Evolutionary conservation across 2,329 filamentous ascomycete genomes (phyloP), one percentile per base, ranked within the genome.

Genomic region (Sclerotinia trifoliorum): DNA sequence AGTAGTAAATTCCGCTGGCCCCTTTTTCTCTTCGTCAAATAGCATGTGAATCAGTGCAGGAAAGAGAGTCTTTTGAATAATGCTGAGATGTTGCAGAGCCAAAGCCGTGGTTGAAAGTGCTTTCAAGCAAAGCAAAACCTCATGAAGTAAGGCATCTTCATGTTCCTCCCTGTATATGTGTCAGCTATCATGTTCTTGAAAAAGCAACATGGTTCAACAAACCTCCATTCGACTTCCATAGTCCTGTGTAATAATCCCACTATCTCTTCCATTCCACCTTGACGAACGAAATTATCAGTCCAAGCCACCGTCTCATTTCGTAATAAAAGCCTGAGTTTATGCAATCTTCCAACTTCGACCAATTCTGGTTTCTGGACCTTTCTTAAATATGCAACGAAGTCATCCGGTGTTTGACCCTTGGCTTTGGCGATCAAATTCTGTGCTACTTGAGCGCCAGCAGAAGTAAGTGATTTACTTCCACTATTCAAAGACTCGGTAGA

Each of bases 1-100:
- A 17, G 95, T 98, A 5, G 91, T 95, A 78, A 97, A 99, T 79
- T 99, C 95, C 81, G 92, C 96, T 0, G 95, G 95, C 0, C 95
- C 95, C 78, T 98, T 98, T 82, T 94, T 96, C 78, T 98, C 94
- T n/a, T 96, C 92, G 75, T 97, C 94, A 75, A 98, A 98, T 52
- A 98, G 84, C 90, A 98, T 93, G 69, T 87, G 86, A 58, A 98
- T 81, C 58, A 99, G 82, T 35, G 92, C 91, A 2, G 94, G 93
- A 76, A 98, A 97, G 11, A 99, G 84, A 0, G 90, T 89, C 7
- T 84, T 82, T 73, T 96, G 92, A 68, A 97, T 92, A 13, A 88
- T 87, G 72, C 91, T 86, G 10, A 99, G 86, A 76, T 94, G 91
- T 72, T 91, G 87, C 75, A 97, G 84, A 1, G 93, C 95, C 48